A percentile compares a stretch with the other conserved stretches of the same genome.
These are phyloP conservation scores for Arabis alpina DNA, from an alignment of 345 rosid species.

Conservation along the genomic window DNA sequence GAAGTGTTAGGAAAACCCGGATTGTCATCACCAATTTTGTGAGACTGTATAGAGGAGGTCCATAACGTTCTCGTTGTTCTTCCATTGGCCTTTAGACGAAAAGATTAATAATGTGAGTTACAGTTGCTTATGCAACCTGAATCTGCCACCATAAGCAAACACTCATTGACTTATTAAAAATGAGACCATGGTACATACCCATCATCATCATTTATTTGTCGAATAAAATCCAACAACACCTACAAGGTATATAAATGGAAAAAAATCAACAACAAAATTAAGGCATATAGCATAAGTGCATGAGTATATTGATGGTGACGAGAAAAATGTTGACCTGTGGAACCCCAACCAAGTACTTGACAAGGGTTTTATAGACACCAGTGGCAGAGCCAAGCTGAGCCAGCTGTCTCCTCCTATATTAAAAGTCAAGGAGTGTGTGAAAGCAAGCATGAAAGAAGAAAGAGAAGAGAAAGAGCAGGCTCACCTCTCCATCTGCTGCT, in stretches of 20 bases:
- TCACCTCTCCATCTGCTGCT: conserved; percentile 96
- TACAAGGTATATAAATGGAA: conserved; percentile 41
- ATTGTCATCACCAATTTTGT: conserved; percentile 67
- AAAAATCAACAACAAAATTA: conserved; percentile 20
- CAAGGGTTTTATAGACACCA: conserved; percentile 97
- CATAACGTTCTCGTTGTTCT: conserved; percentile 96
- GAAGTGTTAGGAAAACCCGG: conserved; percentile 65
- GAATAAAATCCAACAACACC: conserved; percentile 95
- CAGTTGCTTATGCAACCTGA: conserved; percentile 22
- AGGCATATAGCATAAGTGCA: conserved; percentile 4
- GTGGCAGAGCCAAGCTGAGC: conserved; percentile 98
- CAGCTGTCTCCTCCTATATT: conserved; percentile 83
- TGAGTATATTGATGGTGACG: background rate
- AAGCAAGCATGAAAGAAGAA: background rate
- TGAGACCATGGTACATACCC: conserved; percentile 62
- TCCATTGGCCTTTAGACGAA: conserved; percentile 84
- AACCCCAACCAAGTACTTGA: conserved; percentile 97
- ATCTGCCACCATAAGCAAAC: conserved; percentile 23
- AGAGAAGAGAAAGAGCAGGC: conserved; percentile 31
- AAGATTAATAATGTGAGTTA: conserved; percentile 33
- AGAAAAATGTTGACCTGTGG: conserved; percentile 69
- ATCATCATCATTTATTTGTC: conserved; percentile 91
- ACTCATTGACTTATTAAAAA: conserved; percentile 2
- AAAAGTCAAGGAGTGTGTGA: conserved; percentile 26
- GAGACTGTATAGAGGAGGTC: conserved; percentile 86